Percentiles rank a stretch among this genome's conserved stretches.
Evolutionary conservation across 768 basidiomycete genomes (phyloP).

Genomic region (Leccinum obscurum): DNA sequence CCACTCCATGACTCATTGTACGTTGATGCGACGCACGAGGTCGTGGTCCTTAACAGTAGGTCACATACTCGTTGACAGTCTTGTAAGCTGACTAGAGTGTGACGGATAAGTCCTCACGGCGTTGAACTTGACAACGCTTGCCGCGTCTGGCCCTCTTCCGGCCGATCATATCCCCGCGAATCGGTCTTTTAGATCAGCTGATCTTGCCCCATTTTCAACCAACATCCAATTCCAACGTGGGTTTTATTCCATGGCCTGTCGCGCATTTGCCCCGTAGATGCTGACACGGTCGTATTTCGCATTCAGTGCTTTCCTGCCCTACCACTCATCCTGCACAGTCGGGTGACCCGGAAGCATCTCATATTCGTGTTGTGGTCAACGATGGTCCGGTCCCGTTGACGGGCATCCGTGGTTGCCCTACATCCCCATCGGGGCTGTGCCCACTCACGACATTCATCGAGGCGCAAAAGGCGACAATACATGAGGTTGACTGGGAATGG

Average conservation of each 20-base stretch:
- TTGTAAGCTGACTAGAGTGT: neutral
- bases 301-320: conserved; percentile 59
- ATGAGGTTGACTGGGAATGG: conserved; percentile 67
- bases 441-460: conserved; percentile 68
- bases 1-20: conserved; percentile 73
- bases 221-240: conserved; percentile 88
- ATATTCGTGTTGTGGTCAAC: conserved; percentile 85
- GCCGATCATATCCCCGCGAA: conserved; percentile 66
- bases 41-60: conserved; percentile 83
- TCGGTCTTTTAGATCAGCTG: conserved; percentile 68
- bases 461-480: conserved; percentile 66
- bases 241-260: conserved; percentile 22
- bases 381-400: conserved; percentile 84
- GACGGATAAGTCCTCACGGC: conserved; percentile 68
- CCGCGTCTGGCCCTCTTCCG: conserved; percentile 72
- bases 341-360: conserved; percentile 37
- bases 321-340: neutral
- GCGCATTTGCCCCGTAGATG: neutral
- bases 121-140: conserved; percentile 76
- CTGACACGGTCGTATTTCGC: neutral
- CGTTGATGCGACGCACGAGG: conserved; percentile 90
- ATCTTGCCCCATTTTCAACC: conserved; percentile 84
- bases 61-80: neutral
- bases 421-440: conserved; percentile 64
- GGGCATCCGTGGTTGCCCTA: conserved; percentile 72